phyloP scores from a whole-genome alignment of 2,329 filamentous ascomycete species.

The Talaromyces piceae region DNA sequence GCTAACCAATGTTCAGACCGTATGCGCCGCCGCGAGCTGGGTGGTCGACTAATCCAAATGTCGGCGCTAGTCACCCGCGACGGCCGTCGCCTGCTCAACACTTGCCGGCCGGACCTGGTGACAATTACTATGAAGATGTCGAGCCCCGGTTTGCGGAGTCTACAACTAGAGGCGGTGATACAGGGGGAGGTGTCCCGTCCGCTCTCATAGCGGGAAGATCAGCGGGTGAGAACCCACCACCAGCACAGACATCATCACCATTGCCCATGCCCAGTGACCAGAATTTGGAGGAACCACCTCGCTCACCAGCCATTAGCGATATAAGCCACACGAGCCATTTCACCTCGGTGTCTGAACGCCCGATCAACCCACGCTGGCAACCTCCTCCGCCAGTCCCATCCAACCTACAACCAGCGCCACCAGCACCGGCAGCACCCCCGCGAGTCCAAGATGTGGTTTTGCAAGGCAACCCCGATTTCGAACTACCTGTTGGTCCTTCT shows the following conservation, averaged over 20 bases:
- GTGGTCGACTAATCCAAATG: conserved; percentile 21
- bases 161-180: conserved; percentile 20
- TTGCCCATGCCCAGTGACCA: conserved; percentile 50
- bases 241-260: conserved; percentile 17
- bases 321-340: conserved; percentile 66
- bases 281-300: conserved; percentile 53
- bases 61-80: background rate
- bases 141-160: conserved; percentile 74
- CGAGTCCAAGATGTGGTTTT: conserved; percentile 64
- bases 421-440: conserved; percentile 44
- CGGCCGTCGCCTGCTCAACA: conserved; percentile 20
- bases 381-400: conserved; percentile 37
- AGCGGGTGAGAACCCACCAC: conserved; percentile 27
- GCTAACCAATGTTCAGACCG: conserved; percentile 17
- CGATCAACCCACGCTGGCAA: conserved; percentile 80
- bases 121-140: conserved; percentile 83
- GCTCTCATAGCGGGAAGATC: conserved; percentile 31
- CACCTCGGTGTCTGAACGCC: conserved; percentile 82
- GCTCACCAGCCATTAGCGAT: conserved; percentile 63
- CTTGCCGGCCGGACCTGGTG: conserved; percentile 31
- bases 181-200: conserved; percentile 24
- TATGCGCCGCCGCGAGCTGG: conserved; percentile 42
- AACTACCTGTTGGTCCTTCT: conserved; percentile 47
- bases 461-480: conserved; percentile 78
- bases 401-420: background rate